These are phyloP conservation scores for Evernia prunastri DNA, from an alignment of 495 filamentous ascomycete species.

Conservation along the genomic window DNA sequence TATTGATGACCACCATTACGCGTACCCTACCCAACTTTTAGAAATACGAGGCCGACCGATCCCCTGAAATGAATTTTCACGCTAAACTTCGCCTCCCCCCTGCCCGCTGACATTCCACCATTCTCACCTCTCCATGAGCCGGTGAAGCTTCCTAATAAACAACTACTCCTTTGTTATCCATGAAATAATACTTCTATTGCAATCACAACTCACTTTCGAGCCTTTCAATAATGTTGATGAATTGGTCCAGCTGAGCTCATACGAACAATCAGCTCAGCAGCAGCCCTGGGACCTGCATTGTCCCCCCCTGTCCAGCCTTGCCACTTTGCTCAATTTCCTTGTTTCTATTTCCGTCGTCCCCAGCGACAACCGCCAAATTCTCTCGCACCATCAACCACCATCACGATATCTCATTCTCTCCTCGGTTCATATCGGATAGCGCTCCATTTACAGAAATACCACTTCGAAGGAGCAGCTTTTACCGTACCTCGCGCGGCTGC, in stretches of 20 bases:
- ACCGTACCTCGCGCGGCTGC: conserved; percentile 1
- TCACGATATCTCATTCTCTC: neutral
- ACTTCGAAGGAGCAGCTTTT: neutral
- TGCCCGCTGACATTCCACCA: conserved; percentile 1
- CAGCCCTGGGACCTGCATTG: neutral
- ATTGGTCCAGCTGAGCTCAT: conserved; percentile 4
- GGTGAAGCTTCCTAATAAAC: neutral
- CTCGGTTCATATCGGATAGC: neutral
- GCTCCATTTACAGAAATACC: neutral
- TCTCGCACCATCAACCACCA: conserved; percentile 4
- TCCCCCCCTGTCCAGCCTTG: conserved; percentile 2
- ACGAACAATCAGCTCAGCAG: conserved; percentile 1
- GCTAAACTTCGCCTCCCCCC: neutral
- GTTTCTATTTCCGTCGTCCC: conserved; percentile 19
- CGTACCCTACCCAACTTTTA: neutral
- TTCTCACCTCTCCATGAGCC: neutral
- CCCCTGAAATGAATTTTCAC: conserved; percentile 8
- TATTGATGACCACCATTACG: conserved; percentile 3
- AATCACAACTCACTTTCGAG: neutral
- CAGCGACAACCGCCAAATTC: conserved; percentile 14
- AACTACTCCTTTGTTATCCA: neutral
- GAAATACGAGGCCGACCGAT: conserved; percentile 3
- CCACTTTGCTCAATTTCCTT: conserved; percentile 22
- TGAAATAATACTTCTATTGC: neutral
- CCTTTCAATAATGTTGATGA: neutral